Percentiles rank a stretch among this genome's conserved stretches.
These are phyloP conservation scores for Kuraishia ogatae DNA, from an alignment of 805 yeast genomes.

Conservation along the genomic window DNA sequence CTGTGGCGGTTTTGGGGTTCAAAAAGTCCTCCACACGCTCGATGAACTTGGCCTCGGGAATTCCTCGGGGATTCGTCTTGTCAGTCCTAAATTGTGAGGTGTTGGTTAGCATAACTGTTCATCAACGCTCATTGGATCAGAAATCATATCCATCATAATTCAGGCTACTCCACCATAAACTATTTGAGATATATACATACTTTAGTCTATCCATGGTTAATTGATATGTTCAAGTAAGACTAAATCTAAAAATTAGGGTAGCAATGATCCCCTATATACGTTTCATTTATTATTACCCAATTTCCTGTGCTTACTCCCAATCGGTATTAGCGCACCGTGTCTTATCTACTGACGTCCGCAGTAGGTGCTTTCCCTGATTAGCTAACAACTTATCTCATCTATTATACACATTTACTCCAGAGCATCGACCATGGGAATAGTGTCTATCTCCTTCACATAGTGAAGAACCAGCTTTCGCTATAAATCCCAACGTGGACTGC, in stretches of 20 bases:
- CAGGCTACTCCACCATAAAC: not conserved
- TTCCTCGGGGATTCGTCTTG: conserved; percentile 82
- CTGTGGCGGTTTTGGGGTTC: conserved; percentile 28
- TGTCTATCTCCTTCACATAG: too few relatives aligned
- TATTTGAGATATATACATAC: conserved; percentile 2
- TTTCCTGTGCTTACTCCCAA: not conserved
- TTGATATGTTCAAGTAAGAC: not conserved
- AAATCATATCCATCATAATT: too few relatives aligned
- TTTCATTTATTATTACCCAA: not conserved
- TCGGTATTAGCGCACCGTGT: not conserved
- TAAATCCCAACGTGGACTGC: too few relatives aligned
- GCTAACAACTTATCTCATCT: too few relatives aligned
- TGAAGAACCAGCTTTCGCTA: too few relatives aligned
- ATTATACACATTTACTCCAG: not conserved
- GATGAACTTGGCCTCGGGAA: conserved; percentile 93
- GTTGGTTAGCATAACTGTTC: not conserved
- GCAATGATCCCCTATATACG: too few relatives aligned
- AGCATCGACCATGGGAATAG: too few relatives aligned
- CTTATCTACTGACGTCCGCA: not conserved
- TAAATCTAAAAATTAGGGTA: not conserved
- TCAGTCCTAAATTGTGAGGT: conserved; percentile 31
- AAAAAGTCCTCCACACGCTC: conserved; percentile 73
- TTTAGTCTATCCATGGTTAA: conserved; percentile 6
- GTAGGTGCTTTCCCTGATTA: not conserved
- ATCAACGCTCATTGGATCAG: too few relatives aligned